phyloP scores from a whole-genome alignment of 441 rosid genomes.

The Populus hybrid region DNA sequence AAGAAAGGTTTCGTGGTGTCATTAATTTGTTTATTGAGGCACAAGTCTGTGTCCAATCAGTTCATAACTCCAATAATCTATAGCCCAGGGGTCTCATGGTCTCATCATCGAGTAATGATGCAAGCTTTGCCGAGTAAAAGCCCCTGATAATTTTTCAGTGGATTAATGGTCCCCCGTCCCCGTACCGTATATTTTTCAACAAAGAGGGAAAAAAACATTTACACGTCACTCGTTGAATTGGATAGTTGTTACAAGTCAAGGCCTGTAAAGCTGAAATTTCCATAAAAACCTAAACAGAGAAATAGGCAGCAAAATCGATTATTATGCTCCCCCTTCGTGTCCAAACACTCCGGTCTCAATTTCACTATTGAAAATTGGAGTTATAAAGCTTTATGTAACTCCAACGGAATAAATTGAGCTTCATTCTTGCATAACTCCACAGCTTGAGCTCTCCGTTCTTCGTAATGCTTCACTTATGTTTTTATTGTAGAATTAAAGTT shows the following conservation, averaged over 20 bases:
- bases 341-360: not conserved
- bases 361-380: not conserved
- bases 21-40: too few relatives aligned
- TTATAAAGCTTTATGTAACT: not conserved
- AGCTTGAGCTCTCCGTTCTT: too few relatives aligned
- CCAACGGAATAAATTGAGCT: not conserved
- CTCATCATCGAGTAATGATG: too few relatives aligned
- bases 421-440: too few relatives aligned
- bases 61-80: too few relatives aligned
- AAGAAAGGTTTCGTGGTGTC: too few relatives aligned
- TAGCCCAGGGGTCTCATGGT: too few relatives aligned
- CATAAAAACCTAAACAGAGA: conserved; percentile 18
- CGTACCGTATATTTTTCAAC: not conserved
- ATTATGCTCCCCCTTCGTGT: not conserved
- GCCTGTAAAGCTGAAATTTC: conserved; percentile 9
- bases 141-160: too few relatives aligned
- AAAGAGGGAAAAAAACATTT: conserved; percentile 4
- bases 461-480: too few relatives aligned
- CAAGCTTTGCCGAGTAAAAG: too few relatives aligned
- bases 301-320: not conserved
- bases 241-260: not conserved
- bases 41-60: too few relatives aligned
- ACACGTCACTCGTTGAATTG: not conserved
- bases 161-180: conserved; percentile 24
- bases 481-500: too few relatives aligned